Base-by-base conservation (phyloP, 164 flowering plant genomes). In the Umbellularia californica region DNA sequence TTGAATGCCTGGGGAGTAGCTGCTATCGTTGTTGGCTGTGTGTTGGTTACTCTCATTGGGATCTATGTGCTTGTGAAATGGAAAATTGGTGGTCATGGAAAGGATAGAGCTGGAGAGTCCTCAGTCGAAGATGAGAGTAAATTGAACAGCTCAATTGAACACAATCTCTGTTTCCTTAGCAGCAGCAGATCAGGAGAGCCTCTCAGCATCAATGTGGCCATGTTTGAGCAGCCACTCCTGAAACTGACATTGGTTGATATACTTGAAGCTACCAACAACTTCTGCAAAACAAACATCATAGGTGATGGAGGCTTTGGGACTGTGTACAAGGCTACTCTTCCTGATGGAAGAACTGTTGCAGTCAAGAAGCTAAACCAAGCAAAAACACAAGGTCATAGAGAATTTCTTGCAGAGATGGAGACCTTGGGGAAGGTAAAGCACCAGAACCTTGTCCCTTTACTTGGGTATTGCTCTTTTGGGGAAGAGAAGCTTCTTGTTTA, bases 301-400 rank as follows among this genome's bases (percentile, higher is more conserved):
- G 97, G 97, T 1, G 97, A 92, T 76, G 93, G 97, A 58, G 94
- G 97, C 0, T 92, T 90, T 51, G 97, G 93, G 24, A 92, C 95
- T 0, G 97, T 90, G 13, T 90, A 90, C 82, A 88, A 84, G 70
- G 97, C 97, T 23, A 79, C 74, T 1, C 78, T 88, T 28, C 87
- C 88, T 0, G 78, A 81, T 73, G 92, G 90, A 2, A 86, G 83
- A 74, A 84, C 79, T 1, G 97, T 92, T 30, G 95, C 97, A 2
- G 86, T 92, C 2, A 92, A 92, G 88, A 92, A 90, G 85, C 85
- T 92, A n/a, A 89, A 86, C 72, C 88, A 85, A 71, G 86, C 89
- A 2, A 88, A 87, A 77, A 78, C 91, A 11, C 97, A 92, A 77
- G 97, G 97, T 3, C 85, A 90, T 47, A 79, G 95, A 3, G 93